Evolutionary conservation across 805 yeast species (phyloP).

Genomic region (Metschnikowia matae): DNA sequence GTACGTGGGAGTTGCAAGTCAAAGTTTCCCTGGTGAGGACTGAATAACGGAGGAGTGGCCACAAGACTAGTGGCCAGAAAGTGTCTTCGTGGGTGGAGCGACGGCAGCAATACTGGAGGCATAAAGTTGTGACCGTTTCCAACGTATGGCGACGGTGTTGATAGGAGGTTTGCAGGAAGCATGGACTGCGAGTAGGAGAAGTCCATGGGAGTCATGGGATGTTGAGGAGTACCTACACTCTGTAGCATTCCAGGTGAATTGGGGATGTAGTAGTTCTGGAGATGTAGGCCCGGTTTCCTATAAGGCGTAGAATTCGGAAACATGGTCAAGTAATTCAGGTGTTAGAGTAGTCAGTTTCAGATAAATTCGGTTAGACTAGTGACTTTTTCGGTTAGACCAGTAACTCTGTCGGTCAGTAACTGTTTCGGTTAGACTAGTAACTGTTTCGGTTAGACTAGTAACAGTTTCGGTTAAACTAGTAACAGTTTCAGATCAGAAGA

Average conservation of each 20-base stretch:
- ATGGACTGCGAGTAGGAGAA: conserved; percentile 55
- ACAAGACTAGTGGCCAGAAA: conserved; percentile 1
- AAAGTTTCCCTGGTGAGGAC: conserved; percentile 2
- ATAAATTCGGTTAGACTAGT: too few relatives aligned
- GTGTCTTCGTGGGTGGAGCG: background rate
- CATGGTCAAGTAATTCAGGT: background rate
- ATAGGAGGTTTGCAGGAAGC: conserved; percentile 57
- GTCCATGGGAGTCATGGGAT: conserved; percentile 46
- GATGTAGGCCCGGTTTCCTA: conserved; percentile 7
- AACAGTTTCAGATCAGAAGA: too few relatives aligned
- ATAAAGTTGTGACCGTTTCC: conserved; percentile 28
- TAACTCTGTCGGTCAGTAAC: too few relatives aligned
- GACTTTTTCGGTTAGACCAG: too few relatives aligned
- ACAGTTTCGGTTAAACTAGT: too few relatives aligned
- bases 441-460: too few relatives aligned
- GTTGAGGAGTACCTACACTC: background rate
- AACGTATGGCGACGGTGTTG: conserved; percentile 51
- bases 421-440: too few relatives aligned
- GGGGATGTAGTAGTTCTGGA: conserved; percentile 5
- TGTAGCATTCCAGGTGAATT: background rate
- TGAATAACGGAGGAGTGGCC: conserved; percentile 3
- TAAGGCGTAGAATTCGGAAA: background rate
- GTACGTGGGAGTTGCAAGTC: conserved; percentile 14
- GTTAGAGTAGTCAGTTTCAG: too few relatives aligned
- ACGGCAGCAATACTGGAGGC: conserved; percentile 12